Percentiles rank a stretch among this genome's conserved stretches.
These are phyloP conservation scores for Rhizomucor miehei DNA, from an alignment of 371 early-diverging fungal species.

Conservation along the genomic window DNA sequence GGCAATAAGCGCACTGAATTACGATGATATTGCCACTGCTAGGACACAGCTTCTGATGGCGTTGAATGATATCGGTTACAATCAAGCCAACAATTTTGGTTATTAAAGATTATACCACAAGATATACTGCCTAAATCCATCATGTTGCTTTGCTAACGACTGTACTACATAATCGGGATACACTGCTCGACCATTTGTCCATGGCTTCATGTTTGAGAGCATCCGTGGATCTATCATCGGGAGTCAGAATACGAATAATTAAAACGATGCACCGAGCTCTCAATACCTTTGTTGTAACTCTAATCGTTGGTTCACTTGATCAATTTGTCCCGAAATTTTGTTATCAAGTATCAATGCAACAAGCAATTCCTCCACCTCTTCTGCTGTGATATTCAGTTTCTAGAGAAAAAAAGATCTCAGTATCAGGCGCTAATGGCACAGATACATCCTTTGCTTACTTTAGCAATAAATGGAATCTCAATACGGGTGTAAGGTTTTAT, in stretches of 20 bases:
- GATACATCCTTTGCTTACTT: constrained; percentile 45
- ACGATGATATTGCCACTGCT: constrained; percentile 89
- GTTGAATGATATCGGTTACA: constrained; percentile 47
- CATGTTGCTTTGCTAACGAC: constrained; percentile 53
- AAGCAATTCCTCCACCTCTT: constrained; percentile 83
- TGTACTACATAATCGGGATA: constrained; percentile 61
- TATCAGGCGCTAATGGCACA: too few species aligned
- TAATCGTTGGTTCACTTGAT: constrained; percentile 74
- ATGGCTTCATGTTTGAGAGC: constrained; percentile 67
- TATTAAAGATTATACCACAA: constrained; percentile 11
- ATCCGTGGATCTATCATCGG: constrained; percentile 56
- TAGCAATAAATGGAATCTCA: constrained; percentile 73
- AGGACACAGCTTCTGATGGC: constrained; percentile 81
- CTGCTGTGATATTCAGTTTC: constrained; percentile 73
- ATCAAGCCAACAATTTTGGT: constrained; percentile 43
- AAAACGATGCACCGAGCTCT: neutral
- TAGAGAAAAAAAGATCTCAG: too few species aligned
- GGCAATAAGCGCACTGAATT: constrained; percentile 93
- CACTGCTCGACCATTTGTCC: constrained; percentile 72
- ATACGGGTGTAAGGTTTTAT: constrained; percentile 92
- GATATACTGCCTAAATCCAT: neutral
- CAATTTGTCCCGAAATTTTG: constrained; percentile 80
- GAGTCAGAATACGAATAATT: neutral
- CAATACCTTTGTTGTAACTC: constrained; percentile 71
- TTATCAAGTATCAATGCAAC: constrained; percentile 85